Percentiles rank a stretch among this genome's conserved stretches.
Evolutionary conservation across 2,329 filamentous ascomycete species (phyloP).

Genomic region (Intubia oerlemansii): DNA sequence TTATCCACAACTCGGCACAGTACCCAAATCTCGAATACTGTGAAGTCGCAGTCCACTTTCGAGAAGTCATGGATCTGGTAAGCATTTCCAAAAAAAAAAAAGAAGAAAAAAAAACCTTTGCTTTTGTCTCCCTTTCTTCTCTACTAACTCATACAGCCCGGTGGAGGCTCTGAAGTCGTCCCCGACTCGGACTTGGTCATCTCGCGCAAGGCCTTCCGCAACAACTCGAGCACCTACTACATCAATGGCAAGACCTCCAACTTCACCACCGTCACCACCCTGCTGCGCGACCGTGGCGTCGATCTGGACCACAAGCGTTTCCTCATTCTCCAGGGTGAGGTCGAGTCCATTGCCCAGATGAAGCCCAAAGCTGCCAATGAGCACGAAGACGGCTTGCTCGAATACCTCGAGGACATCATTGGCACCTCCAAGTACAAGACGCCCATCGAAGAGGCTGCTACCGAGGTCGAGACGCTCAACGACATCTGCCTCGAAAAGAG

Average conservation of each 20-base stretch:
- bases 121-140: neutral
- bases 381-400: slow-evolving; percentile 85
- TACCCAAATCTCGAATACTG: slow-evolving; percentile 73
- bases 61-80: slow-evolving; percentile 80
- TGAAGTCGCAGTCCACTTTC: slow-evolving; percentile 91
- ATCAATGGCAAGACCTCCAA: slow-evolving; percentile 80
- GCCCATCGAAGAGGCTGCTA: slow-evolving; percentile 82
- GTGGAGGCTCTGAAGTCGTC: slow-evolving; percentile 53
- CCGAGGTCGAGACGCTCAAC: slow-evolving; percentile 79
- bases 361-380: slow-evolving; percentile 90
- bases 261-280: slow-evolving; percentile 74
- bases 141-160: no score
- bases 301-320: slow-evolving; percentile 98
- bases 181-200: slow-evolving; percentile 72
- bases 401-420: slow-evolving; percentile 97
- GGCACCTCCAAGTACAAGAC: slow-evolving; percentile 97
- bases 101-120: no score
- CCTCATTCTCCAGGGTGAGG: slow-evolving; percentile 88
- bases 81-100: no score
- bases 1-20: slow-evolving; percentile 91
- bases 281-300: slow-evolving; percentile 72
- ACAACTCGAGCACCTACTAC: slow-evolving; percentile 96
- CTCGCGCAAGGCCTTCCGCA: slow-evolving; percentile 85
- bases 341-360: slow-evolving; percentile 98
- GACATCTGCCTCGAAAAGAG: slow-evolving; percentile 93